These are phyloP conservation scores for Clausena lansium DNA, from an alignment of 345 rosid species.

Conservation along the genomic window DNA sequence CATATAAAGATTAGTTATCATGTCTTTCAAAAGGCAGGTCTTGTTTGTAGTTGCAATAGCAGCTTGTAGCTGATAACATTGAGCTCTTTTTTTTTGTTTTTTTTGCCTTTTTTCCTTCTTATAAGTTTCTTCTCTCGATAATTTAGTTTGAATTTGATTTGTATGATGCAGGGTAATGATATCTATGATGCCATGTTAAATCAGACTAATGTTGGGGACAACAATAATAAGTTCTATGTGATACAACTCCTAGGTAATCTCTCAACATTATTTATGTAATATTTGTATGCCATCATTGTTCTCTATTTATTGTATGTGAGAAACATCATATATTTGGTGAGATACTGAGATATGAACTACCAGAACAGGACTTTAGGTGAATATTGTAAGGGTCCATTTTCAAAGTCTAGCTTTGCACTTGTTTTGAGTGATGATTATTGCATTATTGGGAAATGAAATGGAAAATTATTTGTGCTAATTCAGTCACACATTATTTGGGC, in stretches of 20 bases:
- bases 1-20: slow-evolving; percentile 69
- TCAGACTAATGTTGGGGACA: slow-evolving; percentile 71
- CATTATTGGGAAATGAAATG: neutral
- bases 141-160: neutral
- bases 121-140: no score
- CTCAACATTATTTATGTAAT: slow-evolving; percentile 1
- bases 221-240: slow-evolving; percentile 82
- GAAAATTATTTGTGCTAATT: neutral
- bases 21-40: slow-evolving; percentile 59
- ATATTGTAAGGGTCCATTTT: neutral
- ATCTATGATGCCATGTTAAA: slow-evolving; percentile 83
- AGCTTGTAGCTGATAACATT: neutral
- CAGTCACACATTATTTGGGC: neutral
- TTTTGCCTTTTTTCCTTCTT: neutral
- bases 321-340: neutral
- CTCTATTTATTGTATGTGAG: neutral
- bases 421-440: neutral
- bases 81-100: neutral
- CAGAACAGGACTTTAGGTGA: neutral
- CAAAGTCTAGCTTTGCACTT: neutral
- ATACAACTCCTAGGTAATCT: slow-evolving; percentile 78
- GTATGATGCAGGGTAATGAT: slow-evolving; percentile 59
- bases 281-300: slow-evolving; percentile 1
- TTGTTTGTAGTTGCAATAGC: neutral
- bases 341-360: no score